A percentile compares a stretch with the other conserved stretches of the same genome.
Conservation (phyloP, 2,329 filamentous ascomycete genomes). For the Ophiognomonia clavigignenti-juglandacearum region DNA sequence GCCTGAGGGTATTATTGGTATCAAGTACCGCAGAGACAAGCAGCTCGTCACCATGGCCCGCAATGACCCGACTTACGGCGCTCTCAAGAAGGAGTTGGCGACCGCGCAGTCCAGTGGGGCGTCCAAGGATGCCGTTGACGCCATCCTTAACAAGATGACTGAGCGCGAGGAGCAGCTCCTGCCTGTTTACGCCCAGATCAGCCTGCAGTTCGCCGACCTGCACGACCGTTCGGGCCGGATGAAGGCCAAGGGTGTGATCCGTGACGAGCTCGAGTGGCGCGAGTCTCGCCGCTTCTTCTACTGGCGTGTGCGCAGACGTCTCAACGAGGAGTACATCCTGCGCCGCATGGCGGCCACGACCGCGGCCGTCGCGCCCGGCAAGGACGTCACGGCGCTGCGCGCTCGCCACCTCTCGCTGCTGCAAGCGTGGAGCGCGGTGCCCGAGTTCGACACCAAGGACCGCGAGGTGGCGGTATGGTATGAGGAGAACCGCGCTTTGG, state of each 20-base stretch:
- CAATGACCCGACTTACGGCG: conserved; percentile 76
- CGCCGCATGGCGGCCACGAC: conserved; percentile 67
- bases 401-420: conserved; percentile 68
- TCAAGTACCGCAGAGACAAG: conserved; percentile 97
- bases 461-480: conserved; percentile 89
- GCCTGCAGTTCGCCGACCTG: conserved; percentile 93
- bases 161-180: conserved; percentile 83
- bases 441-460: conserved; percentile 74
- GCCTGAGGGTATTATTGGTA: conserved; percentile 95
- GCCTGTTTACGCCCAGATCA: conserved; percentile 91
- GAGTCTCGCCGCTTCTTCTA: conserved; percentile 97
- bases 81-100: conserved; percentile 73
- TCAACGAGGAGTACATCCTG: conserved; percentile 96
- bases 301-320: conserved; percentile 94
- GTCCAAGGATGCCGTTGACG: conserved; percentile 66
- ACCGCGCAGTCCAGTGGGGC: conserved; percentile 53
- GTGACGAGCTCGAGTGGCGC: conserved; percentile 76
- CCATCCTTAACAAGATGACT: conserved; percentile 79
- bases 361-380: conserved; percentile 32
- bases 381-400: conserved; percentile 49
- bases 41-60: conserved; percentile 97
- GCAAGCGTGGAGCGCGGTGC: conserved; percentile 75
- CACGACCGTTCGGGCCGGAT: conserved; percentile 97
- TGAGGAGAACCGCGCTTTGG: conserved; percentile 82
- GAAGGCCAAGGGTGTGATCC: conserved; percentile 95